A percentile compares a stretch with the other conserved stretches of the same genome.
Conservation (phyloP, 164 flowering plant genomes). For the Aristolochia contorta region DNA sequence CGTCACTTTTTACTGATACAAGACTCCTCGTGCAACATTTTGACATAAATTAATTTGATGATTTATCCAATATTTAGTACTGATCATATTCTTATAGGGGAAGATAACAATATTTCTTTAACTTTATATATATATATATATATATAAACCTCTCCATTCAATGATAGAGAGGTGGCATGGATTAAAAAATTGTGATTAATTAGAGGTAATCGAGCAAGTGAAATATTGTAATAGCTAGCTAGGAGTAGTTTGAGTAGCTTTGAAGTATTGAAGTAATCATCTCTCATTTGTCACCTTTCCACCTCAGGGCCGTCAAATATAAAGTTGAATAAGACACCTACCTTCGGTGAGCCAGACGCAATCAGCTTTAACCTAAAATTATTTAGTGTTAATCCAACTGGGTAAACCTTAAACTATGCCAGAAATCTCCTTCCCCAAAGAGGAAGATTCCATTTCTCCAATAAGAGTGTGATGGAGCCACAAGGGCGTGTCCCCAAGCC, state of each 20-base stretch:
- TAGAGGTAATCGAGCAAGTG: not conserved
- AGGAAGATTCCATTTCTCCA: constrained; percentile 3
- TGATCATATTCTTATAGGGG: no score
- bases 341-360: not conserved
- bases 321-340: constrained; percentile 5
- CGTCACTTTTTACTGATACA: not conserved
- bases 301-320: not conserved
- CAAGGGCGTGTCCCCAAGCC: no score
- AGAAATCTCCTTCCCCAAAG: not conserved
- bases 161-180: not conserved
- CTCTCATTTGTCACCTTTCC: not conserved
- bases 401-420: constrained; percentile 4
- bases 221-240: not conserved
- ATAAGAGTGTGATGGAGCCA: not conserved
- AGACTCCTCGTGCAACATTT: not conserved
- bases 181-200: not conserved
- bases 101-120: no score
- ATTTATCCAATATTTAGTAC: no score
- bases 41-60: not conserved
- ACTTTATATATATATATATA: no score
- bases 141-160: not conserved
- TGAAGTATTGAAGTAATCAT: constrained; percentile 1
- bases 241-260: not conserved
- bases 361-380: not conserved
- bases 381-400: not conserved